Percentiles rank a stretch among this genome's conserved stretches.
phyloP scores from a whole-genome alignment of 768 basidiomycete genomes.

The Mycena epipterygia region DNA sequence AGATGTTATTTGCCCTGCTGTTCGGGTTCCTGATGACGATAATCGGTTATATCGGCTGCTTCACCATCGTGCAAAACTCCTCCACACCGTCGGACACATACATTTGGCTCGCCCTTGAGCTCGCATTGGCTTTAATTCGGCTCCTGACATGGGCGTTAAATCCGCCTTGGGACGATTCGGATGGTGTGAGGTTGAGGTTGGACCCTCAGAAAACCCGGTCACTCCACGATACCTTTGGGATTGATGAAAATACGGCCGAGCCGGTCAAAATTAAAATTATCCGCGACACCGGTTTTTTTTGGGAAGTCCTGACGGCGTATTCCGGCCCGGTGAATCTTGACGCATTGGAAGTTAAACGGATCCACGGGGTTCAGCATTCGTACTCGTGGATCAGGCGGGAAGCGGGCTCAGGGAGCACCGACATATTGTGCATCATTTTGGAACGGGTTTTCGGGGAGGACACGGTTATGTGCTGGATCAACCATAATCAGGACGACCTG shows the following conservation, averaged over 20 bases:
- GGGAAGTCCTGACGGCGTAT: not conserved
- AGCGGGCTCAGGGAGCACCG: too few species aligned
- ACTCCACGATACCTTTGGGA: not conserved
- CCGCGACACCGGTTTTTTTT: not conserved
- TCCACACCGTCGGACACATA: slow-evolving; percentile 1
- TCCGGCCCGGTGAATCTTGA: slow-evolving; percentile 8
- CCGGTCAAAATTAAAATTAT: slow-evolving; percentile 10
- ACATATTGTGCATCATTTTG: not conserved
- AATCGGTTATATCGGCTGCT: slow-evolving; percentile 22
- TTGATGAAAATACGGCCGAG: too few species aligned
- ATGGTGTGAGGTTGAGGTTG: not conserved
- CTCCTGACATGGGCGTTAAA: slow-evolving; percentile 7
- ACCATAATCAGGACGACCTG: not conserved
- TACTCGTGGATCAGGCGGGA: slow-evolving; percentile 5
- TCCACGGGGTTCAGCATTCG: slow-evolving; percentile 5
- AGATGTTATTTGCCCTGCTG: not conserved
- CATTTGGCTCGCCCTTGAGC: slow-evolving; percentile 12
- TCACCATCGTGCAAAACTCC: slow-evolving; percentile 24
- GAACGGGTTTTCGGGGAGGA: too few species aligned
- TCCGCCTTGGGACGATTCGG: slow-evolving; percentile 18
- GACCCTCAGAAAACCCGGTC: not conserved
- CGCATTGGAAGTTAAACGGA: not conserved
- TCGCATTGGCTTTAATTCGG: slow-evolving; percentile 1
- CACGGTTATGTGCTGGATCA: not conserved
- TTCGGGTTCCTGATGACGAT: slow-evolving; percentile 13